Evolutionary conservation across 2,329 filamentous ascomycete species (phyloP), one percentile per base, ranked within the genome.

Genomic region (Phialophora tarda): DNA sequence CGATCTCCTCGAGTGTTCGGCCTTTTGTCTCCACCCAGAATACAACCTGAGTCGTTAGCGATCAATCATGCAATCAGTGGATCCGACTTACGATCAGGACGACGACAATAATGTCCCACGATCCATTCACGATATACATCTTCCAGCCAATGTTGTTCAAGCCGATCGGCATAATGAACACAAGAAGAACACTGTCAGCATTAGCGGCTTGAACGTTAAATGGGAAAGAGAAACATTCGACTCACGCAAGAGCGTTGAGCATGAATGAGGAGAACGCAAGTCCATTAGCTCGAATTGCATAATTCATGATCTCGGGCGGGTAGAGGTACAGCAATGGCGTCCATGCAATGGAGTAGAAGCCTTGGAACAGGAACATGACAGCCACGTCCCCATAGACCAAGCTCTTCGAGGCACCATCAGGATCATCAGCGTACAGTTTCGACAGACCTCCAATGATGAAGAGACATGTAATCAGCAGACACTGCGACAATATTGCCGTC

Each of bases 361-460:
- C 83, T 62, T 83, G 81, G 71, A 85, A 85, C 1, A 85, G 73
- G 71, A 85, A 85, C 71, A 85, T 83, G 12, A 80, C 74, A 0
- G 81, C 81, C 0, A 84, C 80, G 11, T 79, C 78, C 5, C 78
- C 81, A 64, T 83, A 83, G 5, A 80, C 74, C 8, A 75, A 71
- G 12, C 70, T 65, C 28, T 61, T 72, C 8, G 67, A 71, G 0
- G 63, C 62, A 2, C 71, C 67, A 11, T 76, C 57, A 23, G 64
- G 59, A 47, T 58, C 23, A 21, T 54, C 59, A 4, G 54, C 57
- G 23, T 63, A 54, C n/a, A 54, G 10, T 47, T 85, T 85, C 4
- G 82, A 81, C 3, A 86, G 74, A 1, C 77, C 82, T 1, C 84
- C 83, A 47, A 85, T 80, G 60, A 85, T 76, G 69, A 85, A 85